These are phyloP conservation scores for Torrubiella hemipterigena DNA, from an alignment of 2,329 filamentous ascomycete species.

Conservation along the genomic window DNA sequence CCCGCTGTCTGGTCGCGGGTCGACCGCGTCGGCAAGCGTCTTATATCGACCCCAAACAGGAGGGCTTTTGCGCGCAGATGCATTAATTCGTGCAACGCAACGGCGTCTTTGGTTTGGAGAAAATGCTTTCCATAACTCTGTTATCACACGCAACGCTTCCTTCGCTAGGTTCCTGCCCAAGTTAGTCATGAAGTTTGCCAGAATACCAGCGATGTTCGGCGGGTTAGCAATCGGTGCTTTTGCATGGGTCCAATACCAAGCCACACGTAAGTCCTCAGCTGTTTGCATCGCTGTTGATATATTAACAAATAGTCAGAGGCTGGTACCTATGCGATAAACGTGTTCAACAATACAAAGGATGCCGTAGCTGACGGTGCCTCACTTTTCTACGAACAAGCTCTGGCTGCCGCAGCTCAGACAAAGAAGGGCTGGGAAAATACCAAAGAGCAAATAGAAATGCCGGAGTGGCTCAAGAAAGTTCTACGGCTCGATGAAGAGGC, in stretches of 20 bases:
- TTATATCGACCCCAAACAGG: constrained; percentile 56
- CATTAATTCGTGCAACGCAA: constrained; percentile 46
- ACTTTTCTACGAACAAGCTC: constrained; percentile 58
- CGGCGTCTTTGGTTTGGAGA: constrained; percentile 66
- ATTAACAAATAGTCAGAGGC: constrained; percentile 28
- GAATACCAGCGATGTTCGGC: constrained; percentile 84
- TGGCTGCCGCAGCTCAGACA: constrained; percentile 68
- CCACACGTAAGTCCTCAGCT: constrained; percentile 52
- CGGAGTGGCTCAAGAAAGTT: constrained; percentile 70
- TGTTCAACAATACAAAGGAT: constrained; percentile 64
- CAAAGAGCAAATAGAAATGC: constrained; percentile 59
- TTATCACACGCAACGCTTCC: constrained; percentile 50
- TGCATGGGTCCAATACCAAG: constrained; percentile 94
- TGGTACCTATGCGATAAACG: constrained; percentile 41
- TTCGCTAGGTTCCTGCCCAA: constrained; percentile 64
- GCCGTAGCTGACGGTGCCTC: constrained; percentile 58
- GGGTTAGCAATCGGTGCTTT: constrained; percentile 76
- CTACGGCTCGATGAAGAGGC: constrained; percentile 50
- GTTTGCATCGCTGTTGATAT: neutral
- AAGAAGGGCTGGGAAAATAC: constrained; percentile 71
- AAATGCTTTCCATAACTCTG: constrained; percentile 74
- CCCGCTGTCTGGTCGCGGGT: constrained; percentile 51
- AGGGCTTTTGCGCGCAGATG: constrained; percentile 56
- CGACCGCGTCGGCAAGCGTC: constrained; percentile 44
- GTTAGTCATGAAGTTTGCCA: constrained; percentile 77